Conservation (phyloP, 1,139 yeast genomes). For the Suhomyces guaymorum region DNA sequence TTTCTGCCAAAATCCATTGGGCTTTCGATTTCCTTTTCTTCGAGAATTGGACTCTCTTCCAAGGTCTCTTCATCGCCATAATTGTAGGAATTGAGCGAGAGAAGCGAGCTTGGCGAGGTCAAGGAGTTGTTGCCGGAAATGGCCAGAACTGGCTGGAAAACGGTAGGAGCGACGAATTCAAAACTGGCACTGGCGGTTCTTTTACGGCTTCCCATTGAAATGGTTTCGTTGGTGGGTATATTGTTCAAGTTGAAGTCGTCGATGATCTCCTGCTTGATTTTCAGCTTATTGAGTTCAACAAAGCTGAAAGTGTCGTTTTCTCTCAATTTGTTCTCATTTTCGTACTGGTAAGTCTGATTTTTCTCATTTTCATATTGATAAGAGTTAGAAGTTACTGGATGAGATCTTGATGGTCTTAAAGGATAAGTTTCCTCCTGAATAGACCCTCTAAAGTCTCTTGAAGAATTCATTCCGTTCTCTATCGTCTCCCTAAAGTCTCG, state of each 20-base stretch:
- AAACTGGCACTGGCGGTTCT: slow-evolving; percentile 8
- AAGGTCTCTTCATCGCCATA: slow-evolving; percentile 20
- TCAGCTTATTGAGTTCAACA: slow-evolving; percentile 25
- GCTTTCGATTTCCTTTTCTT: too few species aligned
- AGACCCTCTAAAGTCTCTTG: too few species aligned
- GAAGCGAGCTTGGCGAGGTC: slow-evolving; percentile 39
- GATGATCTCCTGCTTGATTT: slow-evolving; percentile 44
- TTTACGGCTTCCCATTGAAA: slow-evolving; percentile 10
- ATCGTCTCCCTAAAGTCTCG: too few species aligned
- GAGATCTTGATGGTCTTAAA: slow-evolving; percentile 16
- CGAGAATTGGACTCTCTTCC: too few species aligned
- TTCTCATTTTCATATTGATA: too few species aligned
- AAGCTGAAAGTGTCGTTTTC: too few species aligned
- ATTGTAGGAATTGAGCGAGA: slow-evolving; percentile 33
- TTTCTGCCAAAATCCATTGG: too few species aligned
- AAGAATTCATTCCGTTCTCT: too few species aligned
- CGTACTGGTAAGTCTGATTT: too few species aligned
- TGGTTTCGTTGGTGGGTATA: slow-evolving; percentile 28
- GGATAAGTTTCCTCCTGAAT: slow-evolving; percentile 12
- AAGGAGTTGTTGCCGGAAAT: slow-evolving; percentile 22
- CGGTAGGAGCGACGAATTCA: slow-evolving; percentile 14
- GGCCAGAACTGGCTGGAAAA: slow-evolving; percentile 5
- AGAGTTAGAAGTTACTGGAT: slow-evolving; percentile 11
- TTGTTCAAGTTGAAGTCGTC: slow-evolving; percentile 43
- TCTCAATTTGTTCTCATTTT: too few species aligned